Conservation (phyloP, 805 yeast species). For the Gaillardinia entomophila region DNA sequence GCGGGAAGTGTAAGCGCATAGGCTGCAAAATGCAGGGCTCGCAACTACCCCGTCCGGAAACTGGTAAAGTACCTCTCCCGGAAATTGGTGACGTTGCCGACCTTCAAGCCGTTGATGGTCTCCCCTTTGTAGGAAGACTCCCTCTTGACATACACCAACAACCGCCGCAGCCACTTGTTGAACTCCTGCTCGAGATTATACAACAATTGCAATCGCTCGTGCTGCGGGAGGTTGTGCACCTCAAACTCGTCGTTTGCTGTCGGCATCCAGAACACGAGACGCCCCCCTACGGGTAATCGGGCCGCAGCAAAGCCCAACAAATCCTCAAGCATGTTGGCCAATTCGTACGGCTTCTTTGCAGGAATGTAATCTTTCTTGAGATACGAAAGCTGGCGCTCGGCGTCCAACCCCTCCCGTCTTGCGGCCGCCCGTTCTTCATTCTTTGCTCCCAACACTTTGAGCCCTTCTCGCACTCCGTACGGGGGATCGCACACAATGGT, state of each 20-base stretch:
- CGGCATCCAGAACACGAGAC: conserved; percentile 97
- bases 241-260: conserved; percentile 83
- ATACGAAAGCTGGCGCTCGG: conserved; percentile 75
- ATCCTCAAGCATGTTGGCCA: conserved; percentile 74
- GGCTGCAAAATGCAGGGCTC: too few relatives aligned
- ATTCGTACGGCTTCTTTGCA: conserved; percentile 84
- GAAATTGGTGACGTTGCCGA: conserved; percentile 48
- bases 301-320: conserved; percentile 66
- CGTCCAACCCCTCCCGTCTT: conserved; percentile 57
- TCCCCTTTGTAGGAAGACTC: conserved; percentile 45
- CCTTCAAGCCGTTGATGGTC: conserved; percentile 38
- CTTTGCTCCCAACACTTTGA: conserved; percentile 85
- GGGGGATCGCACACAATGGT: conserved; percentile 95
- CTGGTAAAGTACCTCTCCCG: conserved; percentile 74
- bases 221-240: conserved; percentile 70
- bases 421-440: conserved; percentile 63
- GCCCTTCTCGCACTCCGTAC: conserved; percentile 93
- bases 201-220: conserved; percentile 62
- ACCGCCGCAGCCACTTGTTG: conserved; percentile 87
- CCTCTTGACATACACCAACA: conserved; percentile 73
- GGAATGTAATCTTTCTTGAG: conserved; percentile 80
- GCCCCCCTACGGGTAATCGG: conserved; percentile 66
- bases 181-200: conserved; percentile 82
- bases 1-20: too few relatives aligned
- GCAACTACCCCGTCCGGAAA: too few relatives aligned